Conservation (phyloP, 805 yeast species). For the Yarrowia hollandica region DNA sequence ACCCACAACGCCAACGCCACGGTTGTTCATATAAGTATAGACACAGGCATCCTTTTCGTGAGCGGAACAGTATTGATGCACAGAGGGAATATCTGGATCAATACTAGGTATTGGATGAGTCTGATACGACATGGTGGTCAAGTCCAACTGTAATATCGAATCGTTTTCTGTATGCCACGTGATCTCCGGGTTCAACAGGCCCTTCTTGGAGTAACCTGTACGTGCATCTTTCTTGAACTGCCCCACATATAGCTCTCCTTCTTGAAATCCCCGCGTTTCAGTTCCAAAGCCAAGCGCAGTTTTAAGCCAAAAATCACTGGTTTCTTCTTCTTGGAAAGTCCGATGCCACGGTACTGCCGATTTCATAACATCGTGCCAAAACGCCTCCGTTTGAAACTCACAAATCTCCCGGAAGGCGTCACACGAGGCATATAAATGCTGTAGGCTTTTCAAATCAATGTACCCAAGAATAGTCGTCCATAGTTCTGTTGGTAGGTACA, state of each 20-base stretch:
- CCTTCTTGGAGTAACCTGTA: background rate
- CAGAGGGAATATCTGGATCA: background rate
- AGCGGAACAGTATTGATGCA: background rate
- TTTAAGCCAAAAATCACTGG: constrained; percentile 3
- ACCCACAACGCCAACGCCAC: background rate
- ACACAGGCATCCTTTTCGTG: background rate
- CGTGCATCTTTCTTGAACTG: background rate
- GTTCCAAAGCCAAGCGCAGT: constrained; percentile 2
- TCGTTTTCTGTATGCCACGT: background rate
- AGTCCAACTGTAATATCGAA: background rate
- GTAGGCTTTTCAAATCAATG: constrained; percentile 5
- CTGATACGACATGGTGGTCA: background rate
- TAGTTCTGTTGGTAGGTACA: constrained; percentile 27
- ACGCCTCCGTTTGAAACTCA: background rate
- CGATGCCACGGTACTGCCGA: constrained; percentile 7
- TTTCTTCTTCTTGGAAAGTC: background rate
- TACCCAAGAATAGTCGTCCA: background rate
- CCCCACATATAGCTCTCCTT: background rate
- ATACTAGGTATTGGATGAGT: background rate
- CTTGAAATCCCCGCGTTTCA: background rate
- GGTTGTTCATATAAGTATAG: background rate
- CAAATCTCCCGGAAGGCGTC: background rate
- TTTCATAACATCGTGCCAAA: background rate
- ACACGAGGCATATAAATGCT: constrained; percentile 7
- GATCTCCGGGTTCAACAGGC: background rate